Evolutionary conservation across 208 protist species (phyloP).

Genomic region (Hexamita inflata): DNA sequence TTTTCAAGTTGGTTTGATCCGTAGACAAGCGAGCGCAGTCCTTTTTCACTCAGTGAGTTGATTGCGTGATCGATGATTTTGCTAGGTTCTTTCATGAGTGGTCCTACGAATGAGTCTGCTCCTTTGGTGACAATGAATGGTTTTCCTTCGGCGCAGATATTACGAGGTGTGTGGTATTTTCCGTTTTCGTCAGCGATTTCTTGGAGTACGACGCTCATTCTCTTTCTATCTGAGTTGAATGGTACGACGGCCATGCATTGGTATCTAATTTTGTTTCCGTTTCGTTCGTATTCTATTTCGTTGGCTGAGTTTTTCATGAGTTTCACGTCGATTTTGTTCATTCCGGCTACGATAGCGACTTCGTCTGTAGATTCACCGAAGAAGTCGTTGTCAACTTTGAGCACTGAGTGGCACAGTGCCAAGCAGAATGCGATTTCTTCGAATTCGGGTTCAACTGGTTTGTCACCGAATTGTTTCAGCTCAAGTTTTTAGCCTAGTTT

Average conservation of each 20-base stretch:
- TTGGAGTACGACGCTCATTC: constrained; percentile 1
- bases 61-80: neutral
- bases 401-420: neutral
- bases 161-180: neutral
- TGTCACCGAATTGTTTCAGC: neutral
- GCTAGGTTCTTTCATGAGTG: neutral
- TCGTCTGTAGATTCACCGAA: constrained; percentile 68
- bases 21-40: constrained; percentile 2
- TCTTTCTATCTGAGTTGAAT: neutral
- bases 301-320: neutral
- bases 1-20: neutral
- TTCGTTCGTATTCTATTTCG: neutral
- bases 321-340: constrained; percentile 56
- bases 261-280: neutral
- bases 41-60: neutral
- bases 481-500: neutral
- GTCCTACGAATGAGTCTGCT: constrained; percentile 1
- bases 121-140: constrained; percentile 8
- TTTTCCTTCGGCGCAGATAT: neutral
- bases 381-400: neutral
- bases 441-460: neutral
- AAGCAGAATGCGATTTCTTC: too few relatives aligned
- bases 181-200: neutral
- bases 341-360: constrained; percentile 72
- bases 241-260: neutral